Percentiles rank a stretch among this genome's conserved stretches.
Conservation (phyloP, 164 flowering plant species). For the Magnolia officinalis region DNA sequence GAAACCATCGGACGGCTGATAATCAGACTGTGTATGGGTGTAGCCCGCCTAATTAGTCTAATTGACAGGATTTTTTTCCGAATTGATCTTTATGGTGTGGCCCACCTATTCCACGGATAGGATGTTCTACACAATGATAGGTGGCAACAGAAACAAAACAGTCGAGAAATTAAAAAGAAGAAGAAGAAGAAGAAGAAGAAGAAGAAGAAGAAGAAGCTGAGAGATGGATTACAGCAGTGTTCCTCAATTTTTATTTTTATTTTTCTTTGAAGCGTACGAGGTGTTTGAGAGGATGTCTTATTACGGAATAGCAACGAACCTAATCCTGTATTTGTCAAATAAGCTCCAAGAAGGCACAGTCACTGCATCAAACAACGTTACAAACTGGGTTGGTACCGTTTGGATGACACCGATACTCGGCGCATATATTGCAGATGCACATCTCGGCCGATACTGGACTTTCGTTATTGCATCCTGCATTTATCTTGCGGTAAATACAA, state of each 20-base stretch:
- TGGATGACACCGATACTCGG: slow-evolving; percentile 31
- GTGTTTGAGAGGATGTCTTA: slow-evolving; percentile 34
- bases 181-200: no score
- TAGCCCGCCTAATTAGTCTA: no score
- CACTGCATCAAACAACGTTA: slow-evolving; percentile 25
- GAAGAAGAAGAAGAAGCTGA: no score
- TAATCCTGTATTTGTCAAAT: slow-evolving; percentile 23
- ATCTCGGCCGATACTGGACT: slow-evolving; percentile 29
- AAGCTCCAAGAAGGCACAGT: slow-evolving; percentile 31
- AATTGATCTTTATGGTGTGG: no score
- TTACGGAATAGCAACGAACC: slow-evolving; percentile 29
- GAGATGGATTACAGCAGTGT: no score
- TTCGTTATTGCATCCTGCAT: slow-evolving; percentile 24
- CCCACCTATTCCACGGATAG: no score
- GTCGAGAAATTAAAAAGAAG: no score
- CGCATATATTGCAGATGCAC: slow-evolving; percentile 28
- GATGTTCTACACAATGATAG: no score
- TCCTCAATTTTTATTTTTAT: neutral
- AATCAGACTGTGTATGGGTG: no score
- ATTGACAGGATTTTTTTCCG: no score
- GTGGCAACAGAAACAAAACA: no score
- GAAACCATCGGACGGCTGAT: no score
- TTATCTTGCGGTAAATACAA: slow-evolving; percentile 18
- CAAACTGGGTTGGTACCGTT: slow-evolving; percentile 31
- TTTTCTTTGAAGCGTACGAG: slow-evolving; percentile 21